Base-by-base conservation (phyloP, 306 rosid species). In the Dryas drummondii region DNA sequence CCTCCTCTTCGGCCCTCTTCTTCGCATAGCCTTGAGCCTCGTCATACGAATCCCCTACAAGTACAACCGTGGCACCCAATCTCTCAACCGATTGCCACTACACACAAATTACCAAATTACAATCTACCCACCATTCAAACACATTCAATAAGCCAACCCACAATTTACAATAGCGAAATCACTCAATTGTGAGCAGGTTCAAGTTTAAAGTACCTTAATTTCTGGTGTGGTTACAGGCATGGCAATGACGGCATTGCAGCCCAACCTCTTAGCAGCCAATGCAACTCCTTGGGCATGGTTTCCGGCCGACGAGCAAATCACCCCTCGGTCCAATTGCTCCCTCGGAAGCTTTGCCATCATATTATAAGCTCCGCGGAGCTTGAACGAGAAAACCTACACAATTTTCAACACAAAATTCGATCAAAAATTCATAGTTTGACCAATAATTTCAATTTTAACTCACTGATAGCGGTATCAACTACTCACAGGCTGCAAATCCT, bases 211-310 rank as follows among this genome's bases (percentile, higher is more conserved):
- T 74, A 93, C 98, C 97, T 94, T 94, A 76, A 94, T 92, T 47
- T 94, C 97, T 0, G 99, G 99, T 0, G 98, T 89, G 41, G 99
- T 92, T 15, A 92, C 84, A 0, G 99, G 98, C 98, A 94, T 94
- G 5, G 65, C 97, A 86, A 94, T 92, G 63, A 94, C 90, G 0
- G 98, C 98, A 76, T 27, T 76, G 49, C 99, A 94, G 26, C 84
- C 85, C 73, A 92, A 78, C 76, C 54, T 87, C 92, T 89, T 90
- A 61, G 99, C 93, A 67, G 99, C 74, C 68, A 90, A 85, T 41
- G 99, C 99, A 82, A 92, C 97, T 63, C 99, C 99, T 76, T 94
- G 99, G 13, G 99, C 99, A 81, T 94, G 99, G 79, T 94, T 94
- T 76, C 99, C 99, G 41, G 99, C 99, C 7, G 98, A 94, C 13